These are phyloP conservation scores for Pneumocystis oryctolagi DNA, from an alignment of 1,139 yeast species.

Conservation along the genomic window DNA sequence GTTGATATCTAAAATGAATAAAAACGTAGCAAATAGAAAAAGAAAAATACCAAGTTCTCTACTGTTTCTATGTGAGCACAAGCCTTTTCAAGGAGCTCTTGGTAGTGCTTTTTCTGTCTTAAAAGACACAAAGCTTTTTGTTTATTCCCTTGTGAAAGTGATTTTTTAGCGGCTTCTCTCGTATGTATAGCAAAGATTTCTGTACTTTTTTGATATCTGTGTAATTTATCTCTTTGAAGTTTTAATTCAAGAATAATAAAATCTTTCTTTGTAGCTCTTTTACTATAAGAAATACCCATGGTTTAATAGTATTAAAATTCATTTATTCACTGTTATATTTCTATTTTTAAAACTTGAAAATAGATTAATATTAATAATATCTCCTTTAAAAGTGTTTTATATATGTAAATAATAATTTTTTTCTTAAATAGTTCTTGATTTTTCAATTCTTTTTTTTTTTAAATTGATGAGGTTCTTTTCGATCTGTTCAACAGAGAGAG, in stretches of 20 bases:
- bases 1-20: conserved; percentile 23
- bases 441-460: background rate
- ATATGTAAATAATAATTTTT: background rate
- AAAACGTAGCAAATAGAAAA: background rate
- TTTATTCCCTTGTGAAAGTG: conserved; percentile 39
- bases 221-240: conserved; percentile 70
- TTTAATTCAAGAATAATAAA: conserved; percentile 73
- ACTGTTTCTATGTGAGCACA: conserved; percentile 64
- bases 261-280: conserved; percentile 58
- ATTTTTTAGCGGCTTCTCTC: conserved; percentile 41
- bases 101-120: conserved; percentile 69
- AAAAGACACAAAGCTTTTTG: conserved; percentile 55
- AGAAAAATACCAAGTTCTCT: conserved; percentile 35
- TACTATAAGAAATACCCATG: conserved; percentile 3
- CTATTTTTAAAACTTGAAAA: background rate
- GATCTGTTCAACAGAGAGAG: background rate
- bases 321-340: background rate
- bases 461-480: background rate
- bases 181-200: conserved; percentile 43
- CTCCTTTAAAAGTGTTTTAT: background rate
- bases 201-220: conserved; percentile 56
- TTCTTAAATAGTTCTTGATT: background rate
- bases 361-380: background rate
- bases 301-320: background rate
- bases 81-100: conserved; percentile 49